phyloP scores from a whole-genome alignment of 164 flowering plant genomes.

The Cinnamomum micranthum region DNA sequence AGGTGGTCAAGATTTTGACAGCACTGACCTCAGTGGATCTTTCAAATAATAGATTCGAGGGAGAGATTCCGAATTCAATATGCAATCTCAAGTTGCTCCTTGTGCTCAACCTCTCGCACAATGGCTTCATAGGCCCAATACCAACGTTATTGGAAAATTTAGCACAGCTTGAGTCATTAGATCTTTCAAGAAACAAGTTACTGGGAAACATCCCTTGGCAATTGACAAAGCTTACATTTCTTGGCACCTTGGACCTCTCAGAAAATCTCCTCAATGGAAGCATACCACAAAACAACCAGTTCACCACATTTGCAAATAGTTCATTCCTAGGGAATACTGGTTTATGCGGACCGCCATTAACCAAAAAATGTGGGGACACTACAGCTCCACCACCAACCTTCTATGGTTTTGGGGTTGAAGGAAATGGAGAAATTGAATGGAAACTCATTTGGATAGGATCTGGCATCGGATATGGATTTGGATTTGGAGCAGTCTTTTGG shows the following conservation, averaged over 20 bases:
- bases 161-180: neutral
- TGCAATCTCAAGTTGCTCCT: neutral
- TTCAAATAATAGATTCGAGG: neutral
- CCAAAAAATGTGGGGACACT: neutral
- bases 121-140: neutral
- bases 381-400: neutral
- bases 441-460: neutral
- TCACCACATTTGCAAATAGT: neutral
- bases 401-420: neutral
- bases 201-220: neutral
- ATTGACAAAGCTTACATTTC: neutral
- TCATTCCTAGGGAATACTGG: neutral
- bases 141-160: neutral
- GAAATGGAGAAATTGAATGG: neutral
- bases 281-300: neutral
- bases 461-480: neutral
- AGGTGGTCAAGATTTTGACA: neutral
- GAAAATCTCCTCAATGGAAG: neutral
- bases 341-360: conserved; percentile 3
- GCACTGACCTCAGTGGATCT: neutral
- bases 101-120: neutral
- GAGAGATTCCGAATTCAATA: neutral
- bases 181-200: neutral
- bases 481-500: neutral
- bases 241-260: no score